Base-by-base conservation (phyloP, 1,284 basidiomycete species). In the Coriolopsis trogii region DNA sequence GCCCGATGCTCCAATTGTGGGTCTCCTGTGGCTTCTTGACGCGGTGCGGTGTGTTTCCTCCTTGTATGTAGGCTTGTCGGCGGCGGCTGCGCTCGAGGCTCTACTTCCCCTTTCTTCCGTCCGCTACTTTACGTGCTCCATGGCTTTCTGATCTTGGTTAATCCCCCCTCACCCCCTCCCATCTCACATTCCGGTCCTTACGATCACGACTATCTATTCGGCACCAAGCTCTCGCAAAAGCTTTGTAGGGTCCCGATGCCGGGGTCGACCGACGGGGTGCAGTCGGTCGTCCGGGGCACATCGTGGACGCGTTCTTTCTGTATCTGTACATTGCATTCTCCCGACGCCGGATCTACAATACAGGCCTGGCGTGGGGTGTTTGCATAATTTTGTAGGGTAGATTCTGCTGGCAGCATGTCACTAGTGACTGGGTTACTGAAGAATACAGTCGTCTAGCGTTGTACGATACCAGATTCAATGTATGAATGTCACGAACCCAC, bases 1-100 rank as follows among this genome's bases (percentile, higher is more conserved):
- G 42, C 26, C 50, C 46, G 30, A 18, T 44, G 21, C 37, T 26
- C 43, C 46, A 20, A n/a, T 21, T 42, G 51, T 43, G 44, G 41
- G 41, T 45, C 30, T 39, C 21, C 16, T 12, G 26, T 7, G 50
- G 38, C 49, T 44, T 18, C 23, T n/a, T 30, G 18, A 26, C 28
- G 24, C 20, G 50, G 24, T 30, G 16, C 25, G 20, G 26, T 24
- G 23, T 43, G 41, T 21, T 42, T 50, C 29, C 30, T 37, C 15
- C 30, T 24, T 33, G 21, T 34, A 47, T 24, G n/a, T 43, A 47
- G 45, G 21, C 33, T 52, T 12, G n/a, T 44, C 15, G 15, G 10
- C 41, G 36, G 1, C 45, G 36, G 26, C 18, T 40, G 33, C 29
- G 31, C 39, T 47, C 28, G 34, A 24, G 33, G 26, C 29, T 41